Base-by-base conservation (phyloP, 2,329 filamentous ascomycete genomes). In the Penicillium psychrosexuale region DNA sequence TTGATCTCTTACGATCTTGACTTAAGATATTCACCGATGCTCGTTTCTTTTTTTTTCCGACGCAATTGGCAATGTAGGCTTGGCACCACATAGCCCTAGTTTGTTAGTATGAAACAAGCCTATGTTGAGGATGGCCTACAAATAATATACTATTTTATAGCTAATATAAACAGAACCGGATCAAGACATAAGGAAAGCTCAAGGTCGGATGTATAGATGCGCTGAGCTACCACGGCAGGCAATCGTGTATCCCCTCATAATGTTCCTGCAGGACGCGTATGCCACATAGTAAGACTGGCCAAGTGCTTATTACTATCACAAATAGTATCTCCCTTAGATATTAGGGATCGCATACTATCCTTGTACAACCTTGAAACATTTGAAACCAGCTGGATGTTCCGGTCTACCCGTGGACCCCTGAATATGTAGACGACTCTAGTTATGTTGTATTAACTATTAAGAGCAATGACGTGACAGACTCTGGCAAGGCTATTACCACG, bases 231-330 rank as follows among this genome's bases (percentile, higher is more conserved):
- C 27, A 47, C 39, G 15, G n/a, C 40, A 60, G 58, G 56, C 56
- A 60, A 45, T 49, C 42, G 43, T 53, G 51, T 55, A 58, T 47
- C 31, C 8, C n/a, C 2, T n/a, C 8, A 24, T 19, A n/a, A 45
- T 34, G 51, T 58, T 56, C 49, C 59, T 60, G 57, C 59, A 61
- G 59, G 57, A 60, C 59, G 59, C 57, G 59, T 61, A 60, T 42
- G 53, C 31, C 17, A 44, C 28, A 34, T 12, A 36, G 19, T 52
- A 31, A 43, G 19, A 31, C 42, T 31, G 9, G 9, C 8, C 34
- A 22, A 17, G 17, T 47, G 43, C 43, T 40, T 53, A 47, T 48
- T 36, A 15, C 8, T 3, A 13, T 9, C 11, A 12, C 12, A 43
- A 42, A 42, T 28, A 15, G n/a, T 15, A 42, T 22, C 2, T 9